Percentiles rank a stretch among this genome's conserved stretches.
Conservation (phyloP, 2,329 filamentous ascomycete species). For the Nothopassalora personata region DNA sequence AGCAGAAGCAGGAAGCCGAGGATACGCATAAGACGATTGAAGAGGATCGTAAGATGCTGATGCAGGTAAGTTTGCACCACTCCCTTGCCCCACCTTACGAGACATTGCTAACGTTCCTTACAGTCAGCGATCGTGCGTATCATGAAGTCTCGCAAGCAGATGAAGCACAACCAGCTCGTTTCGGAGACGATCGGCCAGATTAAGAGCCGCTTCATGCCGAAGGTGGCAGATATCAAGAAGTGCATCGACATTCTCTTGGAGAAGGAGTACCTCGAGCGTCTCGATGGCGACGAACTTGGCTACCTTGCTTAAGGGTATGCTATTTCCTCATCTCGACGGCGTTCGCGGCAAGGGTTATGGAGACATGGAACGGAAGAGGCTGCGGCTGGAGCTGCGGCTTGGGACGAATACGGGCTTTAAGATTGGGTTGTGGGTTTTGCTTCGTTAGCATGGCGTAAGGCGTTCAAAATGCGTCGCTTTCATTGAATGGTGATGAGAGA, state of each 20-base stretch:
- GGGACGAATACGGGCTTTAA: neutral
- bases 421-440: neutral
- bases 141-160: slow-evolving; percentile 98
- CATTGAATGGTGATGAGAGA: slow-evolving; percentile 1
- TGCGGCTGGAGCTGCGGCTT: neutral
- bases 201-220: slow-evolving; percentile 84
- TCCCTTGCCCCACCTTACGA: neutral
- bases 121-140: slow-evolving; percentile 98
- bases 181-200: slow-evolving; percentile 96
- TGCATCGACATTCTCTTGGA: slow-evolving; percentile 97
- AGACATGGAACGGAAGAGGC: neutral
- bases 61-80: slow-evolving; percentile 66
- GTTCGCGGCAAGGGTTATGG: neutral
- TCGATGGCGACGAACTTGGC: slow-evolving; percentile 89
- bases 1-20: slow-evolving; percentile 91
- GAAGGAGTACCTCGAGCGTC: slow-evolving; percentile 95
- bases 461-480: slow-evolving; percentile 15
- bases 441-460: slow-evolving; percentile 29
- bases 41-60: slow-evolving; percentile 90
- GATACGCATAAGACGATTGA: slow-evolving; percentile 99
- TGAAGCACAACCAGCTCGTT: slow-evolving; percentile 94
- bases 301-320: slow-evolving; percentile 67
- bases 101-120: slow-evolving; percentile 28
- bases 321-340: neutral
- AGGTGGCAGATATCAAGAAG: slow-evolving; percentile 96